A percentile compares a stretch with the other conserved stretches of the same genome.
Conservation (phyloP, 2,329 filamentous ascomycete species). For the Fusarium staphyleae region DNA sequence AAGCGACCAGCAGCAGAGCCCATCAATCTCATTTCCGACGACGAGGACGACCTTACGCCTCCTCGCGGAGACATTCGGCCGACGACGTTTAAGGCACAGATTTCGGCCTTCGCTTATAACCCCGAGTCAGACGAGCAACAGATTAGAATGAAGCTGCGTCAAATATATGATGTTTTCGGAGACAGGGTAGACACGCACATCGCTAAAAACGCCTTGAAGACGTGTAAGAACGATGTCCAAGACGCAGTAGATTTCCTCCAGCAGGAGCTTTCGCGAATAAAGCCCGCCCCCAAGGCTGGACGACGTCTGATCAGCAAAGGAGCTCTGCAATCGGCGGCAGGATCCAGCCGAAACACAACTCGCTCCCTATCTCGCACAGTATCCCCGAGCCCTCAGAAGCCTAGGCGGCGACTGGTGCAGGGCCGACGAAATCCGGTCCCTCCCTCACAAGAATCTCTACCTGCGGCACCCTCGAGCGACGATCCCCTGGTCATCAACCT, state of each 20-base stretch:
- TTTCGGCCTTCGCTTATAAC: conserved; percentile 55
- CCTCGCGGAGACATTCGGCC: conserved; percentile 69
- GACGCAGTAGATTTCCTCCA: conserved; percentile 46
- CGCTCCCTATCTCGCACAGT: conserved; percentile 26
- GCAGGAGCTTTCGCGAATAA: conserved; percentile 12
- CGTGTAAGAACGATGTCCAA: conserved; percentile 47
- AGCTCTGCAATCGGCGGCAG: conserved; percentile 32
- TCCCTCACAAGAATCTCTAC: conserved; percentile 34
- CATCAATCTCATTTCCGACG: conserved; percentile 59
- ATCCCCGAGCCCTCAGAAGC: conserved; percentile 43
- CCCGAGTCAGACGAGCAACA: conserved; percentile 51
- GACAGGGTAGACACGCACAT: conserved; percentile 41
- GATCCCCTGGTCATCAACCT: conserved; percentile 48
- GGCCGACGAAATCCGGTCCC: conserved; percentile 43
- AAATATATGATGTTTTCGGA: conserved; percentile 49
- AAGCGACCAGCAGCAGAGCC: conserved; percentile 51
- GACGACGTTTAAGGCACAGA: conserved; percentile 58
- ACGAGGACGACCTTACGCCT: conserved; percentile 55
- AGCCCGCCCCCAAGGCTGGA: conserved; percentile 24
- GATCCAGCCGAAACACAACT: conserved; percentile 17
- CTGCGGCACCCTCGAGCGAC: conserved; percentile 43
- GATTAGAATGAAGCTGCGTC: conserved; percentile 46
- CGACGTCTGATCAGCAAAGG: conserved; percentile 46
- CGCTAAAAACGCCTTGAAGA: conserved; percentile 46
- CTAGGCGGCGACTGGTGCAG: conserved; percentile 48